Evolutionary conservation across 106 monocot genomes (phyloP), one percentile per base, ranked within the genome.

Genomic region (Dendrobium nobile): DNA sequence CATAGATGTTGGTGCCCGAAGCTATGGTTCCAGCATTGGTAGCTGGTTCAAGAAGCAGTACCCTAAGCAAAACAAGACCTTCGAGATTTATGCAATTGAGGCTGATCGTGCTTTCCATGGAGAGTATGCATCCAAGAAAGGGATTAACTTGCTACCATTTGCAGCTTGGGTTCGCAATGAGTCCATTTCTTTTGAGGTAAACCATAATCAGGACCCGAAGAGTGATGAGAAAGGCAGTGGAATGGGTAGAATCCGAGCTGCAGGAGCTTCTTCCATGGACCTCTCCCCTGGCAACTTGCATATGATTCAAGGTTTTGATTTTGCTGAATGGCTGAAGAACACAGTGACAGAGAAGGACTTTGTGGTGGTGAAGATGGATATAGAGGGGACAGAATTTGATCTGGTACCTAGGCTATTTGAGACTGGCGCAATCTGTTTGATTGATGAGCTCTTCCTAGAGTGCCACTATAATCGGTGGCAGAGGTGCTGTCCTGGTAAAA

Each of bases 21-120:
- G 88, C 81, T 93, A 90, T 47, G 90, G 88, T 9, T 93, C 92
- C 9, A 93, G 92, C 77, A 93, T 93, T 54, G 92, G 87, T 3
- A 93, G 92, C 81, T 93, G 92, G 92, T 93, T 93, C 85, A 88
- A 75, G 88, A 93, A 93, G 80, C 90, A 87, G 74, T 93, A 90
- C 77, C 92, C 92, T 0, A 93, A 93, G 78, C 90, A 93, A 79
- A 93, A 90, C 56, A 78, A 72, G 41, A 90, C 92, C 4, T 93
- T 93, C 15, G 86, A 90, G 27, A 77, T 90, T 13, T 93, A 82
- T 16, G 92, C 92, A 19, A 88, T 93, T 51, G 90, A 93, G 67
- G 92, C 92, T 4, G 92, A 93, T 56, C 59, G 20, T 8, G 80
- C 82, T 11, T 93, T 93, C 73, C 85, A 93, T 16, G 56, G 74